Evolutionary conservation across 345 rosid genomes (phyloP).

Genomic region (Bretschneidera sinensis): DNA sequence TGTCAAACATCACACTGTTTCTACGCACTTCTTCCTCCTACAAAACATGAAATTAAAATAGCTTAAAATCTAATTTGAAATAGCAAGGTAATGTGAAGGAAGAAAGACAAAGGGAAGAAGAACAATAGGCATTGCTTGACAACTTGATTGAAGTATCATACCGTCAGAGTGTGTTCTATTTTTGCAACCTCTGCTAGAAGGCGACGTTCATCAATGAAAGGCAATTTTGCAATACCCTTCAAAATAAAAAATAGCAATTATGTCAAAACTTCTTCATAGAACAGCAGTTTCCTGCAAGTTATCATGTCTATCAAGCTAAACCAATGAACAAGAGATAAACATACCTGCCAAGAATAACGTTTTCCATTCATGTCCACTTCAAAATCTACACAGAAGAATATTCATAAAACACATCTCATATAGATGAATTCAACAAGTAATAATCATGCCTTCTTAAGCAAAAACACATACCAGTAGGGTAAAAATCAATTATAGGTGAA

Average conservation of each 20-base stretch:
- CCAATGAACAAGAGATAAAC: conserved; percentile 16
- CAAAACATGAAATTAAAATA: conserved; percentile 11
- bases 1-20: conserved; percentile 68
- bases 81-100: background rate
- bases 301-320: background rate
- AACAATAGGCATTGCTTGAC: background rate
- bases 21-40: conserved; percentile 83
- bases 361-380: conserved; percentile 94
- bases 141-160: conserved; percentile 19
- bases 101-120: background rate
- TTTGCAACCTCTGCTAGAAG: conserved; percentile 68
- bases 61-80: background rate
- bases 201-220: conserved; percentile 84
- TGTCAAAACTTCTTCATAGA: background rate
- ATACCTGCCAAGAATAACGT: conserved; percentile 89
- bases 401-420: conserved; percentile 14
- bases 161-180: conserved; percentile 69
- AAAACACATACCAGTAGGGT: conserved; percentile 60
- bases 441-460: conserved; percentile 2
- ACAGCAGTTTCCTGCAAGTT: background rate
- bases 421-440: conserved; percentile 11
- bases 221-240: conserved; percentile 83
- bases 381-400: conserved; percentile 53
- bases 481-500: conserved; percentile 84
- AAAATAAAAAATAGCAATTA: conserved; percentile 11